Conservation (phyloP, 805 yeast species). For the Danielia reshetovae region DNA sequence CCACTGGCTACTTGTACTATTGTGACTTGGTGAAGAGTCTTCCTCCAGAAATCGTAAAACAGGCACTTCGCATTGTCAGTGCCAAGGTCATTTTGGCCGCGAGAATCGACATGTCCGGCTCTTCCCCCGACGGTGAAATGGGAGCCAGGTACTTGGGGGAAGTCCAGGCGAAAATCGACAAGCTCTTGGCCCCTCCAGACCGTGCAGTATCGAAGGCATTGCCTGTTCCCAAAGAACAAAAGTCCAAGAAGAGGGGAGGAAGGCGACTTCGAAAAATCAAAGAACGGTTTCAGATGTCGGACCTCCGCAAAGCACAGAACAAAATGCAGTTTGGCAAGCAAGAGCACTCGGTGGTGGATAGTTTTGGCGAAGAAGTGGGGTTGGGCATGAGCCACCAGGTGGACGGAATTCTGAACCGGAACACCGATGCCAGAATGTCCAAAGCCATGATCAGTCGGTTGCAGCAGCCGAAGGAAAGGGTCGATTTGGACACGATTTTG, state of each 20-base stretch:
- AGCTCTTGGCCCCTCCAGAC: slow-evolving; percentile 75
- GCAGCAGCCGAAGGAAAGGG: slow-evolving; percentile 16
- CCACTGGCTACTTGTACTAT: slow-evolving; percentile 66
- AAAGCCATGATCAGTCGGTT: slow-evolving; percentile 56
- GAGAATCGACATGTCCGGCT: slow-evolving; percentile 60
- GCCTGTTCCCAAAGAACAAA: slow-evolving; percentile 69
- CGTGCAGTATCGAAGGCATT: slow-evolving; percentile 56
- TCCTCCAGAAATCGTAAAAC: slow-evolving; percentile 55
- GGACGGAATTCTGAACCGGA: slow-evolving; percentile 33
- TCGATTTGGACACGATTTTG: slow-evolving; percentile 11
- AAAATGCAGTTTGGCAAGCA: slow-evolving; percentile 76
- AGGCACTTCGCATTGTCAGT: slow-evolving; percentile 73
- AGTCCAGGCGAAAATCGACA: slow-evolving; percentile 60
- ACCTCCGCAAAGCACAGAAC: slow-evolving; percentile 77
- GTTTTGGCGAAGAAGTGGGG: slow-evolving; percentile 79
- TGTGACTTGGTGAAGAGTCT: slow-evolving; percentile 56
- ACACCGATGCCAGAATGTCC: slow-evolving; percentile 56
- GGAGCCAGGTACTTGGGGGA: slow-evolving; percentile 64
- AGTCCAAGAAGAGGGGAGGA: slow-evolving; percentile 86
- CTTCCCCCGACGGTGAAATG: slow-evolving; percentile 41
- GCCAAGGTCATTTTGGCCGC: slow-evolving; percentile 82
- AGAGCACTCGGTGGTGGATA: slow-evolving; percentile 59
- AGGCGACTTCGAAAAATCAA: slow-evolving; percentile 72
- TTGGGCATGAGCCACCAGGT: slow-evolving; percentile 60
- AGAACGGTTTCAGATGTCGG: slow-evolving; percentile 77